Conservation (phyloP, 805 yeast genomes). For the Zygotorulaspora chibaensis region DNA sequence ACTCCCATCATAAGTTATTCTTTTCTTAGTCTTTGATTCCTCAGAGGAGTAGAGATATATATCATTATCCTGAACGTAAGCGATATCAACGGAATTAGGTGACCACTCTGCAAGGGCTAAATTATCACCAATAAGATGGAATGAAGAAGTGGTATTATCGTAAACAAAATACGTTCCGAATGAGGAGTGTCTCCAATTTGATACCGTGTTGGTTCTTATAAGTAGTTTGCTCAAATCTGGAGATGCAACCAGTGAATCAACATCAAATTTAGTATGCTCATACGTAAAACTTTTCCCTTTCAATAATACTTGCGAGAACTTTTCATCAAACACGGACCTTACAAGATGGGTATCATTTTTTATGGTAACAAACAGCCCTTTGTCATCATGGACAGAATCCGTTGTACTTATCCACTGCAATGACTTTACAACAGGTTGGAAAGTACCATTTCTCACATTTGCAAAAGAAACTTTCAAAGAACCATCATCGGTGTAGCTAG, state of each 20-base stretch:
- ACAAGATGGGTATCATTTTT: constrained; percentile 49
- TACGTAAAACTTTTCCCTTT: constrained; percentile 45
- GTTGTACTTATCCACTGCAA: constrained; percentile 65
- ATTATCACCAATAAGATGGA: constrained; percentile 32
- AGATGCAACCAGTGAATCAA: constrained; percentile 57
- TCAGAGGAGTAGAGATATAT: constrained; percentile 50
- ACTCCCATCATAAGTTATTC: constrained; percentile 68
- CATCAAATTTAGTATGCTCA: constrained; percentile 39
- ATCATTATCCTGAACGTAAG: constrained; percentile 66
- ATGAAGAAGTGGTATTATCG: constrained; percentile 28
- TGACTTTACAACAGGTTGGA: constrained; percentile 47
- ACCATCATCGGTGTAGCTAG: constrained; percentile 21
- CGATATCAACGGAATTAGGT: constrained; percentile 61
- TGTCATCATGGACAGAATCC: constrained; percentile 47
- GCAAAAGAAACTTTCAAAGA: constrained; percentile 37
- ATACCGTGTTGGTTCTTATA: constrained; percentile 55
- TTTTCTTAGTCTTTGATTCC: constrained; percentile 33
- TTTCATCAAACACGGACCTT: constrained; percentile 40
- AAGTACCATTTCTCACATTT: constrained; percentile 51
- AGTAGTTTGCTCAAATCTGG: constrained; percentile 60
- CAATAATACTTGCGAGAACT: constrained; percentile 45
- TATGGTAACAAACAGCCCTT: constrained; percentile 60
- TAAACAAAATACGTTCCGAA: constrained; percentile 43
- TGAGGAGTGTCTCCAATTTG: constrained; percentile 54
- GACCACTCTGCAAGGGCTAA: constrained; percentile 61